Evolutionary conservation across 2,329 filamentous ascomycete species (phyloP).

Genomic region (Thermothelomyces thermophilus): DNA sequence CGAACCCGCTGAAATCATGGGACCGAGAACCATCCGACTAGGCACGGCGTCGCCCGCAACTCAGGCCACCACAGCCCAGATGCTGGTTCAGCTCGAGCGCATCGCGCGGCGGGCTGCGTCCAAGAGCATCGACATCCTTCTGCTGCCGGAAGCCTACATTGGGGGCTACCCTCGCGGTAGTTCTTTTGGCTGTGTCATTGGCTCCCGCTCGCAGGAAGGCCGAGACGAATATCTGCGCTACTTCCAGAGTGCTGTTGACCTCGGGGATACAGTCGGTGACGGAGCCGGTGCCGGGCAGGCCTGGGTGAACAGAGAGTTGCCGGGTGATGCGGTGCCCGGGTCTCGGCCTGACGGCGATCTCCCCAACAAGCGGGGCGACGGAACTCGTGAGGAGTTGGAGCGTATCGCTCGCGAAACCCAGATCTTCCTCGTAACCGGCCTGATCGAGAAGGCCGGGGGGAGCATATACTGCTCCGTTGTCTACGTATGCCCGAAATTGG

Average conservation of each 20-base stretch:
- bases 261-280: conserved; percentile 66
- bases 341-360: conserved; percentile 22
- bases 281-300: conserved; percentile 60
- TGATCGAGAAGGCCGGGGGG: conserved; percentile 74
- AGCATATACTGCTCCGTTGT: conserved; percentile 78
- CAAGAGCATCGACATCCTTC: conserved; percentile 56
- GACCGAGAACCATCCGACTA: conserved; percentile 39
- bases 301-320: conserved; percentile 60
- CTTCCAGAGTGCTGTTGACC: conserved; percentile 70
- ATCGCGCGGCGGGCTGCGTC: conserved; percentile 58
- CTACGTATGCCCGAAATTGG: conserved; percentile 70
- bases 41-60: conserved; percentile 51
- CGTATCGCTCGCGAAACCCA: conserved; percentile 67
- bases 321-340: conserved; percentile 3
- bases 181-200: conserved; percentile 68
- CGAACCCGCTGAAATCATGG: conserved; percentile 10
- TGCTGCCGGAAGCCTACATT: conserved; percentile 88
- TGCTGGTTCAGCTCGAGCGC: conserved; percentile 57
- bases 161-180: conserved; percentile 85
- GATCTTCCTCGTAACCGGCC: conserved; percentile 73
- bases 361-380: conserved; percentile 37
- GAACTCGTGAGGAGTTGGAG: conserved; percentile 76
- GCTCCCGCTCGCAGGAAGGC: conserved; percentile 59
- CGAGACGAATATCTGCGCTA: conserved; percentile 78
- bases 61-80: conserved; percentile 46